phyloP scores from a whole-genome alignment of 2,329 filamentous ascomycete species.

The Cladosporium sp. region DNA sequence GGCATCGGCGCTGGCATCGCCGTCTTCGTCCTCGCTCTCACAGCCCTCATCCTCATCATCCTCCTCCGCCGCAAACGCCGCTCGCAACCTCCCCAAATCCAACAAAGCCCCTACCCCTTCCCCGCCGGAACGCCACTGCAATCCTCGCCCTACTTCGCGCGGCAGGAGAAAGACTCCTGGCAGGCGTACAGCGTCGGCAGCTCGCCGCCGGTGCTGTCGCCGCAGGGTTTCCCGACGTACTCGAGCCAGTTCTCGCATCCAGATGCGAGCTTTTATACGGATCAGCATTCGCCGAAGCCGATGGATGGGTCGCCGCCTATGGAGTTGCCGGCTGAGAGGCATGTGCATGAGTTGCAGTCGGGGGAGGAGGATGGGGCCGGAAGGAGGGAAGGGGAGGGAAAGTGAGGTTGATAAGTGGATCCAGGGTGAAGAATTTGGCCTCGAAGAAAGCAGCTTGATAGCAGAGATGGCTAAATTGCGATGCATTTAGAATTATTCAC shows the following conservation, averaged over 20 bases:
- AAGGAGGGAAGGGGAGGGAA: not conserved
- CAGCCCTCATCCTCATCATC: conserved; percentile 13
- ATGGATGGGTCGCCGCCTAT: not conserved
- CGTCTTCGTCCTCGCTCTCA: conserved; percentile 17
- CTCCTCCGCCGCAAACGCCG: conserved; percentile 15
- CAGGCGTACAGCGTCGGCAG: not conserved
- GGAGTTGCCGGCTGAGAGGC: conserved; percentile 10
- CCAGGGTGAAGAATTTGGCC: not conserved
- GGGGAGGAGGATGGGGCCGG: not conserved
- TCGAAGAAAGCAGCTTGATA: not conserved
- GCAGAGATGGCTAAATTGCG: no score
- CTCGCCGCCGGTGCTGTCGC: conserved; percentile 9
- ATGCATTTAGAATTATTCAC: not conserved
- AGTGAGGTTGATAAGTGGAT: not conserved
- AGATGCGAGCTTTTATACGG: conserved; percentile 3
- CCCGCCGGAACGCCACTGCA: conserved; percentile 12
- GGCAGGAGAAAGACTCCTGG: not conserved
- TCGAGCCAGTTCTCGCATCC: conserved; percentile 4
- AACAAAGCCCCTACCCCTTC: conserved; percentile 1
- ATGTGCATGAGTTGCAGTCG: conserved; percentile 11
- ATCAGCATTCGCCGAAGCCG: not conserved
- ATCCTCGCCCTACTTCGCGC: conserved; percentile 11
- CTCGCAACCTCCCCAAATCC: conserved; percentile 10
- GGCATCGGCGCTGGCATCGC: conserved; percentile 21
- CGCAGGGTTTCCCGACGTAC: conserved; percentile 6